These are phyloP conservation scores for Zymoseptoria ardabiliae DNA, from an alignment of 2,329 filamentous ascomycete genomes.

Conservation along the genomic window DNA sequence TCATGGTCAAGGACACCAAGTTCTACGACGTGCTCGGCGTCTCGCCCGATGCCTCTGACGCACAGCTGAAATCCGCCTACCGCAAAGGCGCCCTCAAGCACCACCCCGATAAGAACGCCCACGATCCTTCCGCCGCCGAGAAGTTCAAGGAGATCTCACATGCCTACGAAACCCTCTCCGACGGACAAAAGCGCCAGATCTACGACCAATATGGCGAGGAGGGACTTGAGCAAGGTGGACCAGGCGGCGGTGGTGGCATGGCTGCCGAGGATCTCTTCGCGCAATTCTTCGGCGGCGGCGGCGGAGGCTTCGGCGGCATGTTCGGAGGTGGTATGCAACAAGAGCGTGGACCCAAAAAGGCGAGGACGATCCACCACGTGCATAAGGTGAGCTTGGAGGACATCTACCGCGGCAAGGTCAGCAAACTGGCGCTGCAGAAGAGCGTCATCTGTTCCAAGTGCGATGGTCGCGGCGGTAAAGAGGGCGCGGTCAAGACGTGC, in stretches of 20 bases:
- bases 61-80: constrained; percentile 86
- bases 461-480: constrained; percentile 89
- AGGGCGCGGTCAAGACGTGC: constrained; percentile 93
- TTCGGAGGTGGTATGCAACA: constrained; percentile 67
- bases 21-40: constrained; percentile 74
- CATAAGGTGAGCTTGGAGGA: constrained; percentile 98
- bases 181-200: constrained; percentile 79
- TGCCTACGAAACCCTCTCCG: constrained; percentile 91
- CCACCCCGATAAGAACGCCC: constrained; percentile 92
- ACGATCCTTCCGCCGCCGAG: constrained; percentile 86
- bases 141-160: constrained; percentile 98
- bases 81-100: constrained; percentile 75
- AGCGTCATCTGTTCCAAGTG: constrained; percentile 96
- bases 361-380: constrained; percentile 92
- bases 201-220: constrained; percentile 99
- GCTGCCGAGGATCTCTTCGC: constrained; percentile 93
- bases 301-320: constrained; percentile 66
- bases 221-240: constrained; percentile 79
- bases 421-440: constrained; percentile 93
- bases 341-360: constrained; percentile 77
- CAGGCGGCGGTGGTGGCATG: constrained; percentile 66
- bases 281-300: constrained; percentile 82
- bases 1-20: constrained; percentile 73
- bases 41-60: constrained; percentile 70
- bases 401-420: constrained; percentile 95